phyloP scores from a whole-genome alignment of 441 rosid species.

The Populus hybrid region DNA sequence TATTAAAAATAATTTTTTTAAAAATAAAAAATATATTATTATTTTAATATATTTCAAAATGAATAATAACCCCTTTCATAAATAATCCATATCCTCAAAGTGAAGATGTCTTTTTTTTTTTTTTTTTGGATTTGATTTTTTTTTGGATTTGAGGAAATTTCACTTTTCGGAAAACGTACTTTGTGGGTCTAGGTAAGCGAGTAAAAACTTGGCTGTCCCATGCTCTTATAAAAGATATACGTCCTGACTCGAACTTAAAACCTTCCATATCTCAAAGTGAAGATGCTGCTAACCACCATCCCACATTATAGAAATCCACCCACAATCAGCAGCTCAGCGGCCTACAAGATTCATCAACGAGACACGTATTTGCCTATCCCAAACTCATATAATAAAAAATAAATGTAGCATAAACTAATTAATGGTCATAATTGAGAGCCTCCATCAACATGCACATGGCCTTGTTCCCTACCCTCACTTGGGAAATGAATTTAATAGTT shows the following conservation, averaged over 20 bases:
- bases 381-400: background rate
- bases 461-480: constrained; percentile 46
- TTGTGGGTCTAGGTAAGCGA: too few species aligned
- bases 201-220: too few species aligned
- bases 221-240: too few species aligned
- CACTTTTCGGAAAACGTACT: too few species aligned
- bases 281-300: constrained; percentile 12
- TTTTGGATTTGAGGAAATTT: too few species aligned
- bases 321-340: constrained; percentile 12
- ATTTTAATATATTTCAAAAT: too few species aligned
- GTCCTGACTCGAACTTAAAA: too few species aligned
- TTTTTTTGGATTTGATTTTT: too few species aligned
- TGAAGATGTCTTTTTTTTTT: background rate
- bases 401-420: constrained; percentile 13
- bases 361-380: constrained; percentile 10
- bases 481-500: constrained; percentile 3
- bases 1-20: too few species aligned
- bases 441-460: constrained; percentile 68
- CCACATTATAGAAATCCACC: constrained; percentile 1
- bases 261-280: background rate
- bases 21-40: too few species aligned
- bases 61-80: too few species aligned
- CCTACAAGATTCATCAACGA: constrained; percentile 18
- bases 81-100: background rate
- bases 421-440: constrained; percentile 47